These are phyloP conservation scores for Madurella mycetomatis DNA, from an alignment of 2,329 filamentous ascomycete species.

Conservation along the genomic window DNA sequence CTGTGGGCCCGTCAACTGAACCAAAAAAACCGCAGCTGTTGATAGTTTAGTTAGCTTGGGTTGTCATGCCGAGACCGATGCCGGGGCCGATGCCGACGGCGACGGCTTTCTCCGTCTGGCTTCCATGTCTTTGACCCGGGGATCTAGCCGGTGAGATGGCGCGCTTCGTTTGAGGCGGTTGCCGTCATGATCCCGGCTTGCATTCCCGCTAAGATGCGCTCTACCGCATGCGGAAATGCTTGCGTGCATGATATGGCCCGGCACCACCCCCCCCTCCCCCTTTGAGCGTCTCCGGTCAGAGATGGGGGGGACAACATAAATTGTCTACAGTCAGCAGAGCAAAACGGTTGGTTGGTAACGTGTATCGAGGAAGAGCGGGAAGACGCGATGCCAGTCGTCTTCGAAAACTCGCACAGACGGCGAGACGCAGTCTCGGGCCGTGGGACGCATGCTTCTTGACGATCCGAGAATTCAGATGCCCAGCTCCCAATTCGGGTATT, in stretches of 20 bases:
- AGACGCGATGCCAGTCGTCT: background rate
- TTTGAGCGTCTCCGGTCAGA: constrained; percentile 6
- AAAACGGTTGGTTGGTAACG: too few species aligned
- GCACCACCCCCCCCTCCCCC: background rate
- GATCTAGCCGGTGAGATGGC: background rate
- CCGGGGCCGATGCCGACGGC: too few species aligned
- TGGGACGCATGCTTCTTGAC: background rate
- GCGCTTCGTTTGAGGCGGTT: background rate
- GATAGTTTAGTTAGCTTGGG: too few species aligned
- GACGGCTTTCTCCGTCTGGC: too few species aligned
- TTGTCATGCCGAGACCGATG: too few species aligned
- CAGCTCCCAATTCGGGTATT: constrained; percentile 13
- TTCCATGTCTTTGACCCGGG: background rate
- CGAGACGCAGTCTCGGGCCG: background rate
- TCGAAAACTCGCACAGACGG: constrained; percentile 6
- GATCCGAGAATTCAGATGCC: constrained; percentile 12
- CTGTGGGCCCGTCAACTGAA: too few species aligned
- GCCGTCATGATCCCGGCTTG: background rate
- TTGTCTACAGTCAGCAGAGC: constrained; percentile 4
- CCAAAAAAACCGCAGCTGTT: too few species aligned
- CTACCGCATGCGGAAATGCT: constrained; percentile 11
- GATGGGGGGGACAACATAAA: background rate
- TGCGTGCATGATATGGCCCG: background rate
- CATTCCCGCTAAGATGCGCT: constrained; percentile 7
- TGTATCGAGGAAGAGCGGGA: background rate